These are phyloP conservation scores for Somion occarium DNA, from an alignment of 1,284 basidiomycete species.

Conservation along the genomic window DNA sequence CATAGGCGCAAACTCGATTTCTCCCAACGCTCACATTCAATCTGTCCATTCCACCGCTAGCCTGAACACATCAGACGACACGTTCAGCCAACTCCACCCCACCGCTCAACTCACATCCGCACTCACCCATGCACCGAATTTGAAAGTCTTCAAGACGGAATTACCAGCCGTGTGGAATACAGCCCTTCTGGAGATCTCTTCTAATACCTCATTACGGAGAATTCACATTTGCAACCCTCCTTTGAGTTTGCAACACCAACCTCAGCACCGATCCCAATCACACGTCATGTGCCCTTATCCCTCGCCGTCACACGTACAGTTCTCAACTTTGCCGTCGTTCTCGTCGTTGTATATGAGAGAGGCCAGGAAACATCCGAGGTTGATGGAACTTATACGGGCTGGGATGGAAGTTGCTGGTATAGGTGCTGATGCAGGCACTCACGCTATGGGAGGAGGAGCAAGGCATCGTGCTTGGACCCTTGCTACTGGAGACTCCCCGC, in stretches of 20 bases:
- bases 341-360: not conserved
- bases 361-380: not conserved
- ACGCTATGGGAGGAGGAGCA: no score
- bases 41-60: not conserved
- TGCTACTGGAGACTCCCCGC: no score
- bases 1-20: no score
- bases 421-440: no score
- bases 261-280: not conserved
- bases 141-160: not conserved
- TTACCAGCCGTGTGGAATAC: slow-evolving; percentile 6
- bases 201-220: not conserved
- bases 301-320: not conserved
- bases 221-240: not conserved
- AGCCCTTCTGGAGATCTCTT: slow-evolving; percentile 5
- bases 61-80: no score
- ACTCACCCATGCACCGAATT: not conserved
- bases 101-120: not conserved
- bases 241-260: not conserved
- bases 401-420: not conserved
- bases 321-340: not conserved
- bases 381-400: slow-evolving; percentile 5
- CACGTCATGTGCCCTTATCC: not conserved
- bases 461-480: not conserved
- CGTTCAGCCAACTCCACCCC: not conserved
- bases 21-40: not conserved